Evolutionary conservation across 106 monocot genomes (phyloP).

Genomic region (Dendrobium nobile): DNA sequence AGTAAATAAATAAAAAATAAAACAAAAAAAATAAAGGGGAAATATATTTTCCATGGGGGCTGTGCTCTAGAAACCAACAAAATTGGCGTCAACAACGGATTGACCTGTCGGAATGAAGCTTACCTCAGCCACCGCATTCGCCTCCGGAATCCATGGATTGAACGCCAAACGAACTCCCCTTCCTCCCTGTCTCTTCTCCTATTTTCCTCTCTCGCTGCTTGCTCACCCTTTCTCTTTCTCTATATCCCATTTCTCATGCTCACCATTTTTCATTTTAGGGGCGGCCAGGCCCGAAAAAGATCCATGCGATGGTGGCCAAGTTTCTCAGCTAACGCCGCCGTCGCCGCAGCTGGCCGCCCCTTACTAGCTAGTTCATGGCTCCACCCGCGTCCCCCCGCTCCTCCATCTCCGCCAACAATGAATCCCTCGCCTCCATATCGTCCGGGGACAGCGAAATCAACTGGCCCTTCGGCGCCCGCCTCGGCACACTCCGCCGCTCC

Average conservation of each 20-base stretch:
- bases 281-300: neutral
- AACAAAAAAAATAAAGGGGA: too few relatives aligned
- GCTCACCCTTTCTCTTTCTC: neutral
- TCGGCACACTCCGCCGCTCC: constrained; percentile 48
- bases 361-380: neutral
- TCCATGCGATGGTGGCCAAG: neutral
- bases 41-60: too few relatives aligned
- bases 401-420: constrained; percentile 9
- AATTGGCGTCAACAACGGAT: neutral
- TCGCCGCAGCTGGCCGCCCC: constrained; percentile 1
- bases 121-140: neutral
- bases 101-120: neutral
- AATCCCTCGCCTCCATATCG: neutral
- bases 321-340: neutral
- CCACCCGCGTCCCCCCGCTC: constrained; percentile 5
- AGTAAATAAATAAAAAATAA: too few relatives aligned
- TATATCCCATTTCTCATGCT: neutral
- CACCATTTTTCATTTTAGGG: neutral
- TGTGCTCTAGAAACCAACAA: too few relatives aligned
- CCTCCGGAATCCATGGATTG: neutral
- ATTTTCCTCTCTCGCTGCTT: too few relatives aligned
- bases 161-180: neutral
- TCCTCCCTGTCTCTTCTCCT: too few relatives aligned
- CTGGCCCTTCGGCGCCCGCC: constrained; percentile 67
- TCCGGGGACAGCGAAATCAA: constrained; percentile 31